A percentile compares a stretch with the other conserved stretches of the same genome.
Conservation (phyloP, 345 rosid genomes). For the Passiflora organensis region DNA sequence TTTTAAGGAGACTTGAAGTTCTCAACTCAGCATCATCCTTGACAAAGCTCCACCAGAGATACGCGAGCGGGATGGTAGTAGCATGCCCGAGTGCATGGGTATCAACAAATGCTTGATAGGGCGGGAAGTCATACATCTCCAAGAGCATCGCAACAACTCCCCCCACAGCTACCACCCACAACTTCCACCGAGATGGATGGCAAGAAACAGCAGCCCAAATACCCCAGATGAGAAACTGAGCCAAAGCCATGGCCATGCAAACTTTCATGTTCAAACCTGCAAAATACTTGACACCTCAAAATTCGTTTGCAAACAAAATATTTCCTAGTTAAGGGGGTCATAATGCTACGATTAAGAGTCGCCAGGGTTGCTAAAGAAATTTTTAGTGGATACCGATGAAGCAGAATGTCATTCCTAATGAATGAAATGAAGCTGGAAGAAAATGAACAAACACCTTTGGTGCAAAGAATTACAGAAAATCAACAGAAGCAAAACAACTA, state of each 20-base stretch:
- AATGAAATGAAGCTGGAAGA: neutral
- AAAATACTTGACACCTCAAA: conserved; percentile 2
- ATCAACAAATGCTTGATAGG: conserved; percentile 64
- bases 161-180: conserved; percentile 54
- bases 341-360: too few relatives aligned
- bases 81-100: conserved; percentile 78
- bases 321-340: too few relatives aligned
- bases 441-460: too few relatives aligned
- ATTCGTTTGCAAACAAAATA: conserved; percentile 1
- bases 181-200: conserved; percentile 79
- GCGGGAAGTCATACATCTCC: conserved; percentile 67
- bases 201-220: conserved; percentile 59
- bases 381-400: neutral
- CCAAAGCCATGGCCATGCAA: conserved; percentile 49
- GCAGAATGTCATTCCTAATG: neutral
- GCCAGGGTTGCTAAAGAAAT: too few relatives aligned
- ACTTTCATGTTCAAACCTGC: conserved; percentile 83
- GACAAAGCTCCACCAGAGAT: conserved; percentile 84
- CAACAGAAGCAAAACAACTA: too few relatives aligned
- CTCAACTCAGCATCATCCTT: conserved; percentile 72
- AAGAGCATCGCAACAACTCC: conserved; percentile 50
- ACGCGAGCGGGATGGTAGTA: conserved; percentile 59
- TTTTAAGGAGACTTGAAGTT: conserved; percentile 39
- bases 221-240: conserved; percentile 75
- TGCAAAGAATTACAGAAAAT: too few relatives aligned